Conservation (phyloP, 2,329 filamentous ascomycete genomes). For the Trichoderma hamatum region DNA sequence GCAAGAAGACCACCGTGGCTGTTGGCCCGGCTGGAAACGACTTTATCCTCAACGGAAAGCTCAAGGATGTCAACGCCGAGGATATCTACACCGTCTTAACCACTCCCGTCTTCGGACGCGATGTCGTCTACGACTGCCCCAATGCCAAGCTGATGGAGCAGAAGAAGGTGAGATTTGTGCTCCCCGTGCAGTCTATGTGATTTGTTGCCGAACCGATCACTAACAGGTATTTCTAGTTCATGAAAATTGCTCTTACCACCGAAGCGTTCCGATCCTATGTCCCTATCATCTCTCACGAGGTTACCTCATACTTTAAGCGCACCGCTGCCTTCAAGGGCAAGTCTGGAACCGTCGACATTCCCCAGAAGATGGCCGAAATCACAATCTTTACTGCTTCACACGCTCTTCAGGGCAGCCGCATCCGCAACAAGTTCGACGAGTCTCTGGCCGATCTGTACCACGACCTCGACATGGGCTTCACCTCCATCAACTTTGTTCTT, state of each 20-base stretch:
- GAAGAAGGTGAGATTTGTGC: constrained; percentile 69
- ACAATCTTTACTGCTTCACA: constrained; percentile 90
- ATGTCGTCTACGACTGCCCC: constrained; percentile 89
- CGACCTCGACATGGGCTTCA: constrained; percentile 88
- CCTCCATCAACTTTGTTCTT: constrained; percentile 85
- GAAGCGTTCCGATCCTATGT: constrained; percentile 77
- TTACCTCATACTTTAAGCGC: constrained; percentile 71
- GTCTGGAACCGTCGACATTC: constrained; percentile 71
- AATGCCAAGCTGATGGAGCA: constrained; percentile 95
- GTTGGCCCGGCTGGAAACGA: constrained; percentile 83
- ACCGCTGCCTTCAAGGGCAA: constrained; percentile 67
- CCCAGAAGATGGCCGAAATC: constrained; percentile 78
- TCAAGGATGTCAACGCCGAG: constrained; percentile 86
- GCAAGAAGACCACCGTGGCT: constrained; percentile 86
- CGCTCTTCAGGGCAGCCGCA: constrained; percentile 80
- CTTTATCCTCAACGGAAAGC: constrained; percentile 88
- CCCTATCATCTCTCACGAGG: constrained; percentile 74
- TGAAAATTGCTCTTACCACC: constrained; percentile 78
- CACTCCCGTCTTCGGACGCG: constrained; percentile 74
- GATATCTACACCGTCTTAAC: constrained; percentile 83
- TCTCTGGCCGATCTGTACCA: constrained; percentile 82
- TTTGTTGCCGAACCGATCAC: background rate
- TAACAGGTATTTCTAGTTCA: constrained; percentile 57
- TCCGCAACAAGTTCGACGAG: constrained; percentile 78
- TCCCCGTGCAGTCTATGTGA: background rate